A percentile compares a stretch with the other conserved stretches of the same genome.
Evolutionary conservation across 140 eudicot species (phyloP).

Genomic region (Erigeron philadelphicus): DNA sequence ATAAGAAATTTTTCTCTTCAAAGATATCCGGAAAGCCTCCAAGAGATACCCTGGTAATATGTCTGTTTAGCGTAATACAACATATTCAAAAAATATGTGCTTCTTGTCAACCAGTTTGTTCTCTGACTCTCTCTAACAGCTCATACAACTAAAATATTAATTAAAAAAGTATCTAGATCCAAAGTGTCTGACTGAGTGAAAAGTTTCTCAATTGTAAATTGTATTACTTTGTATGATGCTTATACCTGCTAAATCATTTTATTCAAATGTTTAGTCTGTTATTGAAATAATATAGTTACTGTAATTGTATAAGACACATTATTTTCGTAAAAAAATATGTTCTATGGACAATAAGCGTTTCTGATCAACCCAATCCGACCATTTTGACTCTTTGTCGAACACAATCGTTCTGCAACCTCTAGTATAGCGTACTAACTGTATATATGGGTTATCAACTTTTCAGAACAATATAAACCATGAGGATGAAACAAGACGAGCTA

Average conservation of each 20-base stretch:
- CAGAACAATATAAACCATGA: conserved; percentile 51
- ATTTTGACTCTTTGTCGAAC: background rate
- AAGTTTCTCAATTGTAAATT: too few relatives aligned
- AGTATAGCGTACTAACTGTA: conserved; percentile 13
- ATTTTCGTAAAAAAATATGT: background rate
- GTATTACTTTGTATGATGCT: too few relatives aligned
- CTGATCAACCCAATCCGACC: background rate
- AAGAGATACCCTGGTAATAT: conserved; percentile 57
- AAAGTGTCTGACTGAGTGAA: background rate
- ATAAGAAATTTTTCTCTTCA: conserved; percentile 54
- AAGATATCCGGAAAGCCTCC: conserved; percentile 79
- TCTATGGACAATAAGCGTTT: background rate
- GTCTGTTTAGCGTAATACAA: background rate
- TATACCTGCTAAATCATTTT: background rate
- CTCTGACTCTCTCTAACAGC: background rate
- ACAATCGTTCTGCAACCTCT: background rate
- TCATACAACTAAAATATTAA: background rate
- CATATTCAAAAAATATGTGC: background rate
- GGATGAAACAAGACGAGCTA: conserved; percentile 80
- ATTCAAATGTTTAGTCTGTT: background rate
- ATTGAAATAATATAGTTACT: background rate
- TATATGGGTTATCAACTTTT: conserved; percentile 16
- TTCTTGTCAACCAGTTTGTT: background rate
- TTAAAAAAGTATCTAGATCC: background rate
- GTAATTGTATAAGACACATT: background rate